These are phyloP conservation scores for Pythium dissotocum DNA, from an alignment of 352 stramenopile species.

Conservation along the genomic window DNA sequence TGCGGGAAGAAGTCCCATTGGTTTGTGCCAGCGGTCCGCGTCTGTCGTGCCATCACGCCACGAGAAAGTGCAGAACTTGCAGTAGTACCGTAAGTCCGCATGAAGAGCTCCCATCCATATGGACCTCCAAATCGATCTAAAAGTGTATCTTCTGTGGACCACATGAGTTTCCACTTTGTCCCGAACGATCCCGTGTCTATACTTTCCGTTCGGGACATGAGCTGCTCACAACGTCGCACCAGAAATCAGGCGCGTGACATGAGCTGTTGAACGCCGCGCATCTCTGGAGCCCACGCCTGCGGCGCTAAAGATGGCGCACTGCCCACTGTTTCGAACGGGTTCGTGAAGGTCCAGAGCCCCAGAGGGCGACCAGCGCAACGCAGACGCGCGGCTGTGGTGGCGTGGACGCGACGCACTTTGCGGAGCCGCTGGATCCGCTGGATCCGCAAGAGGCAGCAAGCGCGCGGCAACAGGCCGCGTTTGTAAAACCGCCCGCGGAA, in stretches of 20 bases:
- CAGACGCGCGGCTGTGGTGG: background rate
- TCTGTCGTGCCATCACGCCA: constrained; percentile 1
- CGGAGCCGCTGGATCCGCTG: background rate
- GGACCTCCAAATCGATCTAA: background rate
- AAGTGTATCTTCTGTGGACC: background rate
- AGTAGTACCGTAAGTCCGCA: background rate
- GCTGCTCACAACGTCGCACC: background rate
- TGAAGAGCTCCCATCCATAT: background rate
- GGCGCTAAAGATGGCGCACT: constrained; percentile 5
- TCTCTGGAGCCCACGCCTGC: background rate
- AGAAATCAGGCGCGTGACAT: background rate
- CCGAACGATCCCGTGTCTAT: background rate
- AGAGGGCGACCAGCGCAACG: background rate
- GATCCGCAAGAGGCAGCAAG: background rate
- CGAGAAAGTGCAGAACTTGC: background rate
- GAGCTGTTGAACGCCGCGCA: background rate
- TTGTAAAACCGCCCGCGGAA: background rate
- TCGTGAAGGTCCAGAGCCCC: background rate
- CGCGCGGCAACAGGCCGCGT: background rate
- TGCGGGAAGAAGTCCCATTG: background rate
- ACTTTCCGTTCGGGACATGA: background rate
- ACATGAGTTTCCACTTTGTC: background rate
- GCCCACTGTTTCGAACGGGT: background rate
- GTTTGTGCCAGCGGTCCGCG: background rate
- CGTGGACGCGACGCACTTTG: background rate